Conservation (phyloP, 2,329 filamentous ascomycete genomes). For the Monilinia fructicola region DNA sequence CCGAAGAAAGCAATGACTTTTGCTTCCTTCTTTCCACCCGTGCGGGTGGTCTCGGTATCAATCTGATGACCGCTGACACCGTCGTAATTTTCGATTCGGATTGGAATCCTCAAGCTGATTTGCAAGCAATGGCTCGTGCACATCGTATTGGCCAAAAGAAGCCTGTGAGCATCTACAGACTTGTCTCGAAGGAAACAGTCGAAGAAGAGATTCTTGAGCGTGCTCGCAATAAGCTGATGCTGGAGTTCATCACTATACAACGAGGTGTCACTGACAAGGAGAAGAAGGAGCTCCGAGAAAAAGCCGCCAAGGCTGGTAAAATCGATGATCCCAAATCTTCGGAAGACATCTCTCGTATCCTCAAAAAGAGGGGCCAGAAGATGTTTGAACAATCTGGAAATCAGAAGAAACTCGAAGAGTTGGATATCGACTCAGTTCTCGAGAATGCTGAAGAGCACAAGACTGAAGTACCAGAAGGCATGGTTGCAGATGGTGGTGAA, state of each 20-base stretch:
- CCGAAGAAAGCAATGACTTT: slow-evolving; percentile 93
- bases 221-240: slow-evolving; percentile 92
- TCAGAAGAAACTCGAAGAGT: slow-evolving; percentile 91
- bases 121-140: slow-evolving; percentile 97
- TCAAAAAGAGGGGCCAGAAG: slow-evolving; percentile 97
- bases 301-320: slow-evolving; percentile 77
- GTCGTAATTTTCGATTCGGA: slow-evolving; percentile 98
- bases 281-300: slow-evolving; percentile 69
- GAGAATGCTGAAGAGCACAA: slow-evolving; percentile 97
- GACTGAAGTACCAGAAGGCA: slow-evolving; percentile 90
- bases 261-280: slow-evolving; percentile 94
- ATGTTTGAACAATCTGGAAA: slow-evolving; percentile 99
- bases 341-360: slow-evolving; percentile 92
- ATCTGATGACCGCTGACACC: slow-evolving; percentile 97
- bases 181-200: slow-evolving; percentile 97
- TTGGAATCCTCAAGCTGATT: slow-evolving; percentile 97
- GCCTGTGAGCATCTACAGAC: slow-evolving; percentile 91
- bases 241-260: slow-evolving; percentile 97
- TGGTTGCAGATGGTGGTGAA: slow-evolving; percentile 93
- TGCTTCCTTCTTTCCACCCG: slow-evolving; percentile 94
- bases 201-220: slow-evolving; percentile 97
- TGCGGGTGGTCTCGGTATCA: slow-evolving; percentile 96
- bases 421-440: slow-evolving; percentile 95
- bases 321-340: slow-evolving; percentile 82
- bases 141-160: slow-evolving; percentile 97